These are phyloP conservation scores for Hypoxylon lenormandii DNA, from an alignment of 495 filamentous ascomycete species.

Conservation along the genomic window DNA sequence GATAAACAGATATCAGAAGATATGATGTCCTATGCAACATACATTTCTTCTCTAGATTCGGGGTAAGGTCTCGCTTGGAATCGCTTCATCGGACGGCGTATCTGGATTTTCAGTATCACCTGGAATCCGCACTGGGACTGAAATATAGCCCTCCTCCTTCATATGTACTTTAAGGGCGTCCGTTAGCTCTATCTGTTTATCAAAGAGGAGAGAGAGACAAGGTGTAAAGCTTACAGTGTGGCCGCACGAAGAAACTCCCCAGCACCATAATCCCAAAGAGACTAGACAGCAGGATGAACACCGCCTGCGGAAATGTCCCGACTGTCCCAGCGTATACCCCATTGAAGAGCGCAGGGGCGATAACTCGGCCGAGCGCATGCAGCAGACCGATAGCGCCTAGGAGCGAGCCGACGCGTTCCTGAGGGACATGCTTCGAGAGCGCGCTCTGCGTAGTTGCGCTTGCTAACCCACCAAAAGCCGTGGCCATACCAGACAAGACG, in stretches of 20 bases:
- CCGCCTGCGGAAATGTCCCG: slow-evolving; percentile 77
- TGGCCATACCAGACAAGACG: slow-evolving; percentile 74
- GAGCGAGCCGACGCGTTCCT: slow-evolving; percentile 81
- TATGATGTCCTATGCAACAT: background rate
- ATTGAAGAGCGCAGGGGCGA: slow-evolving; percentile 84
- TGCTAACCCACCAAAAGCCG: slow-evolving; percentile 83
- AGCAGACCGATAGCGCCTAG: slow-evolving; percentile 87
- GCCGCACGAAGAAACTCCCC: slow-evolving; percentile 74
- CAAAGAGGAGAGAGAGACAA: background rate
- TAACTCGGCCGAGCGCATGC: slow-evolving; percentile 81
- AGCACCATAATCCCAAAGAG: slow-evolving; percentile 75
- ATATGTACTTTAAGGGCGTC: slow-evolving; percentile 34
- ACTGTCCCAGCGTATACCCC: slow-evolving; percentile 86
- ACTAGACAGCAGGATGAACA: slow-evolving; percentile 78
- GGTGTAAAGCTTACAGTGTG: slow-evolving; percentile 71
- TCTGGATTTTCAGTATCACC: slow-evolving; percentile 31
- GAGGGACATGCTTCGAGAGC: slow-evolving; percentile 89
- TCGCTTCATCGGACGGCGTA: slow-evolving; percentile 45
- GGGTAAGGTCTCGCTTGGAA: slow-evolving; percentile 42
- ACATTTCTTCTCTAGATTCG: slow-evolving; percentile 23
- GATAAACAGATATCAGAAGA: background rate
- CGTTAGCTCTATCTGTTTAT: background rate
- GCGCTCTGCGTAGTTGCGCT: slow-evolving; percentile 83
- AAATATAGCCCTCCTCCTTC: slow-evolving; percentile 36
- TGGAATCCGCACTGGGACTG: slow-evolving; percentile 34